phyloP scores from a whole-genome alignment of 805 yeast genomes.

The Candida pseudoglaebosa region DNA sequence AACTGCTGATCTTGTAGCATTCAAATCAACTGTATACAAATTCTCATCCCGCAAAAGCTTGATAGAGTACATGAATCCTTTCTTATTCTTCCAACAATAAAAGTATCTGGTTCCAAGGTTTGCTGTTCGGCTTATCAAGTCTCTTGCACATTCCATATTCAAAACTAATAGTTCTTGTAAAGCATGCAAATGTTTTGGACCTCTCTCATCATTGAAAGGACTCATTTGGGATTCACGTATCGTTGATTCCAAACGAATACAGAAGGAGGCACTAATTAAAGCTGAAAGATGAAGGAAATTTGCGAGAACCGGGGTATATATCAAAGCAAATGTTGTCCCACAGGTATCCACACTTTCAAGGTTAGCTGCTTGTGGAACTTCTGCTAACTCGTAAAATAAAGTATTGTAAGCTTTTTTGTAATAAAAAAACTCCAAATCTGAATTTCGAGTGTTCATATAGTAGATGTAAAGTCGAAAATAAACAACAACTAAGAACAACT shows the following conservation, averaged over 20 bases:
- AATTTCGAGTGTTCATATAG: conserved; percentile 2
- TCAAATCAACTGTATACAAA: neutral
- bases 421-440: conserved; percentile 4
- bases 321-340: conserved; percentile 4
- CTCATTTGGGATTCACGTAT: neutral
- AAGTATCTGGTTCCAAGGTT: neutral
- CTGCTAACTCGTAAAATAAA: conserved; percentile 4
- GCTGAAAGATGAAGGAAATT: neutral
- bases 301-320: neutral
- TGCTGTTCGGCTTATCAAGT: neutral
- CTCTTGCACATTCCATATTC: conserved; percentile 2
- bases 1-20: neutral
- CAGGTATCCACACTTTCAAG: neutral
- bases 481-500: conserved; percentile 2
- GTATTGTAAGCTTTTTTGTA: conserved; percentile 3
- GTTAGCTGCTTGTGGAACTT: neutral
- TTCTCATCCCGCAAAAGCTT: conserved; percentile 3
- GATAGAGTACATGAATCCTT: conserved; percentile 3
- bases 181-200: neutral
- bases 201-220: neutral
- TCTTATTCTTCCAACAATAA: conserved; percentile 5
- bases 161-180: neutral
- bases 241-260: conserved; percentile 1
- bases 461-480: conserved; percentile 3
- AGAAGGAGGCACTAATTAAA: neutral